Evolutionary conservation across 306 rosid genomes (phyloP).

Genomic region (Dalbergia cochinchinensis): DNA sequence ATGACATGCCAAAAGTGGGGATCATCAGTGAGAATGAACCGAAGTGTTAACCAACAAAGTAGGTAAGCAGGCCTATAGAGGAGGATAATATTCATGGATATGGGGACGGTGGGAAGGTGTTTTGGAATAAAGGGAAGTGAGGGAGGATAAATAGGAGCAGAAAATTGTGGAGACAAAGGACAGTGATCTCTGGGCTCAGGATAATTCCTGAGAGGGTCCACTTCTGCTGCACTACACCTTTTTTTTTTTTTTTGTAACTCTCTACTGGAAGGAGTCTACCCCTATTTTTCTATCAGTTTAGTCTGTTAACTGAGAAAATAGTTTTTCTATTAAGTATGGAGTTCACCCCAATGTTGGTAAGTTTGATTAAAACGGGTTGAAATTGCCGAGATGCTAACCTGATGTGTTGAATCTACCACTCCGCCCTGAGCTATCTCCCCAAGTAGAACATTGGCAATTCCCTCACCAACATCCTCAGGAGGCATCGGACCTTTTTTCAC

Average conservation of each 20-base stretch:
- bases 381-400: slow-evolving; percentile 63
- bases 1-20: background rate
- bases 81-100: background rate
- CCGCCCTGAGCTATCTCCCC: slow-evolving; percentile 87
- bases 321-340: background rate
- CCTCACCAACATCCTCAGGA: slow-evolving; percentile 70
- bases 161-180: background rate
- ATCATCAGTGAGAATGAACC: background rate
- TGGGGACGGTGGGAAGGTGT: background rate
- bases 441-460: slow-evolving; percentile 70
- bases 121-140: background rate
- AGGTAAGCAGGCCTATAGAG: background rate
- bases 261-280: background rate
- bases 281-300: background rate
- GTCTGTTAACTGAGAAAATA: background rate
- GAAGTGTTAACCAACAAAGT: background rate
- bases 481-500: slow-evolving; percentile 66
- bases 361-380: slow-evolving; percentile 3
- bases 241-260: background rate
- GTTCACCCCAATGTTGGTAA: slow-evolving; percentile 10
- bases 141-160: background rate
- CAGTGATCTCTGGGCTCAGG: background rate
- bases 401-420: slow-evolving; percentile 92
- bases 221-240: background rate
- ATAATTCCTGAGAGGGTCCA: background rate